Base-by-base conservation (phyloP, 768 basidiomycete genomes). In the Podaxis mareebaensis region DNA sequence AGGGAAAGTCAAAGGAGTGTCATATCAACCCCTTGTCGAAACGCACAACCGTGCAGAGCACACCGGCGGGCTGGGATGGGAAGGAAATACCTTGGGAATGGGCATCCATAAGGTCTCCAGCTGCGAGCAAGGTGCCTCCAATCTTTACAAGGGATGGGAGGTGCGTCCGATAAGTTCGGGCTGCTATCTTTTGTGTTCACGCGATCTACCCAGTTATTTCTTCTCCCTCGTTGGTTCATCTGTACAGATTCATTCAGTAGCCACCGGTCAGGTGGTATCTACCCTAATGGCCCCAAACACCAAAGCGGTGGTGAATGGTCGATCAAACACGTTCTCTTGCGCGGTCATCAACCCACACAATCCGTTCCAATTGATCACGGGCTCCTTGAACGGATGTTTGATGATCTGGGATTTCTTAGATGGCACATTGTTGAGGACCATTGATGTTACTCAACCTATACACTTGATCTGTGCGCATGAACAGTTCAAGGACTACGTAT, bases 341-440 rank as follows among this genome's bases (percentile, higher is more conserved):
- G 85, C 89, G 44, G 77, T 88, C 44, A 76, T 99, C 60, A 91
- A 87, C 72, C 95, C 97, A 13, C 83, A 88, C 65, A 99, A 97
- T 75, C 81, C 87, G 26, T 92, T 94, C 66, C 97, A 99, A 73
- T 76, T 99, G 66, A 86, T 98, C 66, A 94, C 94, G 11, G 89
- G 87, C 53, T 92, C 93, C 7, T 69, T 88, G 64, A 91, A 95
- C 67, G 96, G 95, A n/a, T 83, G 81, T 39, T 75, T 99, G 65
- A 85, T 92, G 72, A 77, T 97, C 26, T 99, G 97, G 97, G 95
- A 99, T 76, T 96, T 91, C 74, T 77, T 96, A 40, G 95, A 97
- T 63, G 95, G 89, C 4, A 79, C 81, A 7, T 76, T 97, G 11
- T 78, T 98, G 64, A 86, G 88, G 64, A 92, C 89, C 2, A 83